Evolutionary conservation across 768 basidiomycete genomes (phyloP), one percentile per base, ranked within the genome.

Genomic region (Auricularia cornea): DNA sequence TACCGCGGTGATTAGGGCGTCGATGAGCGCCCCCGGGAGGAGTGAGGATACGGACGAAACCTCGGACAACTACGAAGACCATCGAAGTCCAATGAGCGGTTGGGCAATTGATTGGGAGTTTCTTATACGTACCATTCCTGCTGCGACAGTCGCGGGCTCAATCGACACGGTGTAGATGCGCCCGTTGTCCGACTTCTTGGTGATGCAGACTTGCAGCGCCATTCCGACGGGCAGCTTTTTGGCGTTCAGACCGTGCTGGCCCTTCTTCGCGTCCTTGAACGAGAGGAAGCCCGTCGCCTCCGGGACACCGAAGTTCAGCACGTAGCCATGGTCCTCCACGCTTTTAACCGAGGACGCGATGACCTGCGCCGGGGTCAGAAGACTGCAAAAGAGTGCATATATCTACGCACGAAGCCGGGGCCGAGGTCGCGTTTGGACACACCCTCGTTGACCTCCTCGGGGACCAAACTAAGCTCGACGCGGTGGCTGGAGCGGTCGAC

Each of bases 281-380:
- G 88, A 81, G 57, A 98, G 72, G 75, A 98, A 99, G 48, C 92
- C 92, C 64, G 91, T 84, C 35, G 91, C 73, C n/a, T 82, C 86
- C 11, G 84, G 73, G 20, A 97, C 70, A 2, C 94, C 96, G 41
- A 97, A 77, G 67, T 94, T 92, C 8, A 99, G 79, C 62, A 88
- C 83, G 76, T 96, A 98, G 1, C 97, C 95, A 72, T 97, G 92
- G 70, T 98, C 97, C 76, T 99, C 97, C 20, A 90, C 77, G 69
- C 88, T 92, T 74, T 86, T 87, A 59, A 96, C 80, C 35, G 87
- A 84, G 14, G 85, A 90, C 0, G 87, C 83, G 54, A 97, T 70
- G 26, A 85, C 86, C 93, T 95, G 70, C 35, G 12, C 61, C 56
- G 67, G 10, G 54, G 67, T 68, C 72, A 62, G 14, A 56, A 52